Percentiles rank a stretch among this genome's conserved stretches.
Evolutionary conservation across 257 asterid species (phyloP).

Genomic region (Solanum rostratum): DNA sequence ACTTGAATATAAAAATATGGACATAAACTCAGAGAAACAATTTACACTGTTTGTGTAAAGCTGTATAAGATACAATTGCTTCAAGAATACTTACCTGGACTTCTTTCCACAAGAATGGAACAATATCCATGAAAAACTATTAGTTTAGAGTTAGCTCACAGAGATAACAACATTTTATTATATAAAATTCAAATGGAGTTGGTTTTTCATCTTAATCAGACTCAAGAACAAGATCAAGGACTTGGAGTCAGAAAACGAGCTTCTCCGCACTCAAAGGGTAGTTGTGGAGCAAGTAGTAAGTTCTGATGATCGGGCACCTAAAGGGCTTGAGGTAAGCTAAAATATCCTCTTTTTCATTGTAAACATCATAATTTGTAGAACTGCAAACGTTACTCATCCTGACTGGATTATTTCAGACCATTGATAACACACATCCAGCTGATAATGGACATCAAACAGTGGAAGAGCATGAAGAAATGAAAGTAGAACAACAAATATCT

Average conservation of each 20-base stretch:
- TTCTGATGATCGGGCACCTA: conserved; percentile 25
- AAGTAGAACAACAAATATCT: conserved; percentile 26
- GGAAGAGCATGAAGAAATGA: conserved; percentile 27
- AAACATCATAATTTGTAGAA: conserved; percentile 2
- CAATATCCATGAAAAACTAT: neutral
- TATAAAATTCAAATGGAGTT: conserved; percentile 1
- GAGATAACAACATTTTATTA: neutral
- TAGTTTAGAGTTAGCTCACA: neutral
- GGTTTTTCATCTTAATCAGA: conserved; percentile 19
- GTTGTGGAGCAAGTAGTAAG: conserved; percentile 34
- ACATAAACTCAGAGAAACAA: neutral
- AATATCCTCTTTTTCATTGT: neutral
- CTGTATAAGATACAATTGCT: neutral
- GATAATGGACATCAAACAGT: conserved; percentile 25
- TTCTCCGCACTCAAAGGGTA: conserved; percentile 43
- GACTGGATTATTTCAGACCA: conserved; percentile 24
- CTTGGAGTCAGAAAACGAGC: conserved; percentile 65
- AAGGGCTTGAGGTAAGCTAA: conserved; percentile 31
- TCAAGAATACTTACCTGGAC: neutral
- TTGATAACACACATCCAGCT: conserved; percentile 31
- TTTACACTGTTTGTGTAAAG: neutral
- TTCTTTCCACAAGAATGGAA: neutral
- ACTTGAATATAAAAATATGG: neutral
- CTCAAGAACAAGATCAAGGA: conserved; percentile 53
- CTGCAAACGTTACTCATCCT: neutral